Evolutionary conservation across 169 alveolate species (phyloP).

Genomic region (Toxoplasma gondii): DNA sequence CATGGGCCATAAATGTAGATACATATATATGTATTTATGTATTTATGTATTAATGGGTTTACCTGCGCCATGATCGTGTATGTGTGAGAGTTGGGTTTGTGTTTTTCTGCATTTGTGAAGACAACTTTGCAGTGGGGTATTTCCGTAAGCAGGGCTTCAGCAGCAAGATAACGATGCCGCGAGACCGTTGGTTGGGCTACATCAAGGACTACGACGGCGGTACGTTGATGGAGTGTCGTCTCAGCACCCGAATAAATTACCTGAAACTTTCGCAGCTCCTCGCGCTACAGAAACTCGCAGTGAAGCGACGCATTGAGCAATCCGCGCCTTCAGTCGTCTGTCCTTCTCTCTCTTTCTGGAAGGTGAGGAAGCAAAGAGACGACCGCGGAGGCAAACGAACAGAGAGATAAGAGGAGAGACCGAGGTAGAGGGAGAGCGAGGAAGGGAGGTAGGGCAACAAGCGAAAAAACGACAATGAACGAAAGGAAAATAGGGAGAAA

Average conservation of each 20-base stretch:
- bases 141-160: conserved; percentile 97
- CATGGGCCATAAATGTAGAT: too few species aligned
- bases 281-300: conserved; percentile 90
- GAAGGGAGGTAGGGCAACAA: neutral
- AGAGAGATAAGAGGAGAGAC: neutral
- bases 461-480: neutral
- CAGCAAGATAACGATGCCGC: conserved; percentile 93
- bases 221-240: conserved; percentile 98
- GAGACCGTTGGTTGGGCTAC: conserved; percentile 96
- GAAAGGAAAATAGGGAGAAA: neutral
- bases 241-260: conserved; percentile 93
- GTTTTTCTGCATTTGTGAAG: conserved; percentile 74
- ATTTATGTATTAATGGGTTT: neutral
- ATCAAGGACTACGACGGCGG: conserved; percentile 99
- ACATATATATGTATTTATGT: neutral
- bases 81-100: neutral
- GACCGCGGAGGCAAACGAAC: neutral
- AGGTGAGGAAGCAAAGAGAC: conserved; percentile 33
- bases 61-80: neutral
- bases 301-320: conserved; percentile 83
- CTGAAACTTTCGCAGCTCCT: conserved; percentile 90
- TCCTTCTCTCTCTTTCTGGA: conserved; percentile 86
- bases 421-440: neutral
- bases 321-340: conserved; percentile 82
- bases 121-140: conserved; percentile 98